A percentile compares a stretch with the other conserved stretches of the same genome.
Evolutionary conservation across 192 early-diverging fungal genomes (phyloP).

Genomic region (Rhizophlyctis rosea): DNA sequence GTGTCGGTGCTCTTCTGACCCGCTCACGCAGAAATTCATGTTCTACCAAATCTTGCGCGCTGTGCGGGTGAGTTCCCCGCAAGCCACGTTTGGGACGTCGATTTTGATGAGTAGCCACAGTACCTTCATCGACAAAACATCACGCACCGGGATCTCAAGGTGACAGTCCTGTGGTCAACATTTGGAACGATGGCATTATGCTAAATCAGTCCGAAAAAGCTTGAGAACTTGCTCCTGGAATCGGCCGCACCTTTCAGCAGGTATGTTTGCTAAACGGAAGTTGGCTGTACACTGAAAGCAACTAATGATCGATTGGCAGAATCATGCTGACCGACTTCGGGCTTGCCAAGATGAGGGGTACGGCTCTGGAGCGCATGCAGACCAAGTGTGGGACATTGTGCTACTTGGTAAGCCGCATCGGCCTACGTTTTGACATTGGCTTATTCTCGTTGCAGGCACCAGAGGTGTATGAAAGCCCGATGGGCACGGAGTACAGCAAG

Average conservation of each 20-base stretch:
- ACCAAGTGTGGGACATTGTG: slow-evolving; percentile 28
- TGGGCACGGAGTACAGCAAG: slow-evolving; percentile 1
- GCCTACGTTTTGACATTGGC: background rate
- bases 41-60: slow-evolving; percentile 56
- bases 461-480: slow-evolving; percentile 12
- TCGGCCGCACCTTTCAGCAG: slow-evolving; percentile 8
- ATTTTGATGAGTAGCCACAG: slow-evolving; percentile 52
- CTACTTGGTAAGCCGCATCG: slow-evolving; percentile 10
- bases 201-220: too few species aligned
- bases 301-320: slow-evolving; percentile 4
- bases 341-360: slow-evolving; percentile 23
- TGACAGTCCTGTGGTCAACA: slow-evolving; percentile 1
- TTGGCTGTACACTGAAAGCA: too few species aligned
- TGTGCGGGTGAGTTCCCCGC: slow-evolving; percentile 7
- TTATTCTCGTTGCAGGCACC: slow-evolving; percentile 13
- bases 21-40: slow-evolving; percentile 22
- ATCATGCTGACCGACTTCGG: slow-evolving; percentile 23
- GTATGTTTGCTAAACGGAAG: slow-evolving; percentile 5
- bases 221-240: slow-evolving; percentile 26
- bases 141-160: slow-evolving; percentile 85
- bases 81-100: background rate
- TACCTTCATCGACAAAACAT: slow-evolving; percentile 79
- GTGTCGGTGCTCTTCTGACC: too few species aligned
- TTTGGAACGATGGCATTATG: too few species aligned
- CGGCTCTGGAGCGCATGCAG: slow-evolving; percentile 17